Base-by-base conservation (phyloP, 495 filamentous ascomycete species). In the Elaphomyces granulatus region DNA sequence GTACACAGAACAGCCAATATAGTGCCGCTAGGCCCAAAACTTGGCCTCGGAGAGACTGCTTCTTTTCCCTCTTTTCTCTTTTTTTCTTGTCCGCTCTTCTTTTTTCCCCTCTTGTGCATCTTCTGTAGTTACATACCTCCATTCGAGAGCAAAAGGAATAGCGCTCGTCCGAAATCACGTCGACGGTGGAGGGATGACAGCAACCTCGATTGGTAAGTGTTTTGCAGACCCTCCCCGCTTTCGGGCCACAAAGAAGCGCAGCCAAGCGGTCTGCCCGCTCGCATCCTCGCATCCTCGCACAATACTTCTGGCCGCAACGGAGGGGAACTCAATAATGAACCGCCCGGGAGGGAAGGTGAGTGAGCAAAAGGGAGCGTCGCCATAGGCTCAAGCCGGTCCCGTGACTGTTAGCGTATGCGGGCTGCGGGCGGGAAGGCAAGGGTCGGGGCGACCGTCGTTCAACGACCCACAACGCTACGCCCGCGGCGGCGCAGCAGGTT, bases 371-470 rank as follows among this genome's bases (percentile, higher is more conserved):
- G 23, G 23, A 28, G 23, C 23, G 23, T 28, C 23, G 6, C 23
- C 12, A 28, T 28, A 28, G 23, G 23, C 23, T 28, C 23, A 28
- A 28, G 23, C 38, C 8, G 10, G 15, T 65, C 61, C 61, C 61
- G 58, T 65, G 61, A 65, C 52, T 33, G 52, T 48, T 42, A 32
- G 18, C 34, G 47, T 51, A 60, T 65, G 61, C 61, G 61, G 61
- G 59, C 51, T 49, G 57, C 6, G 18, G 37, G 21, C 21, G n/a
- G 3, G 36, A 36, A 44, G 36, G 31, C 38, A 15, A 18, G 21
- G 20, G 21, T 30, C 8, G 14, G 18, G 36, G 36, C 31, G 38
- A 37, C 45, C 35, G 45, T 38, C 45, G 45, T n/a, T n/a, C n/a
- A n/a, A n/a, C n/a, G n/a, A n/a, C n/a, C n/a, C n/a, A 20, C 38